Evolutionary conservation across 2,329 filamentous ascomycete genomes (phyloP), one percentile per base, ranked within the genome.

Genomic region (Huntiella savannae): DNA sequence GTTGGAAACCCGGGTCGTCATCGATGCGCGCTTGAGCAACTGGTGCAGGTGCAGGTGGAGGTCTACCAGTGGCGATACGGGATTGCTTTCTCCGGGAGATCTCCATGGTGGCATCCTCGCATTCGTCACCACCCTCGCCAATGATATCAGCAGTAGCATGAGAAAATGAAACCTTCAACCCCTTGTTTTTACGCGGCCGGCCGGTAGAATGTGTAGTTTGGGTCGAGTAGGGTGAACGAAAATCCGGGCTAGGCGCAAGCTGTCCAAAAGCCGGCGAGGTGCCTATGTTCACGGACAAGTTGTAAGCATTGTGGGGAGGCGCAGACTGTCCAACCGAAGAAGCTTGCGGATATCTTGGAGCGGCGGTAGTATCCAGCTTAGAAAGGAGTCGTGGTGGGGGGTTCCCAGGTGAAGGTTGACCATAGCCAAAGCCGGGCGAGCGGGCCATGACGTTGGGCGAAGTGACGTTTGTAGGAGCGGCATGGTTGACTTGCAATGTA

Each of bases 41-140:
- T 4, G 53, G 48, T 13, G 38, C 36, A n/a, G 40, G 37, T 17
- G 38, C 49, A 5, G 46, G 40, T n/a, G 48, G 36, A n/a, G 49
- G 48, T 10, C 42, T 57, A 56, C 53, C 59, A 44, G 40, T n/a
- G 35, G 49, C 47, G 45, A 53, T 55, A 66, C 59, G 40, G 40
- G 48, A 35, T 16, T 22, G 33, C 17, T 71, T 78, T 51, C 63
- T 66, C 57, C 66, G 69, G 4, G 75, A 77, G 46, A 94, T 79
- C 57, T 91, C 81, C 15, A 75, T 66, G 1, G 77, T 73, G 1
- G 82, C 82, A 6, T 71, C 64, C 46, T 82, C 77, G 46, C 81
- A 79, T 59, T 94, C 86, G 56, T 95, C 88, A 33, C 88, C 88
- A 49, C 88, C 88, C 60, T 88, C 79, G 40, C 88, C 88, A 56